Conservation (phyloP, 805 yeast species). For the Nakazawaea ishiwadae region DNA sequence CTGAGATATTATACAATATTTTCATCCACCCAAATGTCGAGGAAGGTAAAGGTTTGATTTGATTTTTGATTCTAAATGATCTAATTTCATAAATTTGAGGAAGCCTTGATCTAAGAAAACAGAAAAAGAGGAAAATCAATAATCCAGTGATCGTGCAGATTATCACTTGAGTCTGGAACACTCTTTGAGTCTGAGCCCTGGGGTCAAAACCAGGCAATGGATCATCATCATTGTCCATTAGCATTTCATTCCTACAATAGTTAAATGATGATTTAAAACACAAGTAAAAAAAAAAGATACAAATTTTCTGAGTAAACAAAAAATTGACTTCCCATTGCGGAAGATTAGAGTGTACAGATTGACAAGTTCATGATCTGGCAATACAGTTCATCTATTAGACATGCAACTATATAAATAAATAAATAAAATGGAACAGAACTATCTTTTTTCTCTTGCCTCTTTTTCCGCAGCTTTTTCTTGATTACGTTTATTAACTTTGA, state of each 20-base stretch:
- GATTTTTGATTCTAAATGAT: constrained; percentile 38
- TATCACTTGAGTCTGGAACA: constrained; percentile 49
- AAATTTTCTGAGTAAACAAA: no score
- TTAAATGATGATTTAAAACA: no score
- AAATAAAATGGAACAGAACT: no score
- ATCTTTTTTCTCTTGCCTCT: not conserved
- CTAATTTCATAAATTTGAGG: constrained; percentile 56
- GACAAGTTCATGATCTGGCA: no score
- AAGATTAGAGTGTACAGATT: no score
- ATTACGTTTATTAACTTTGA: constrained; percentile 4
- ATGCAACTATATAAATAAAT: no score
- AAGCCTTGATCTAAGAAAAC: constrained; percentile 46
- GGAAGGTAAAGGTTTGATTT: constrained; percentile 8
- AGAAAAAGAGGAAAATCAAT: constrained; percentile 41
- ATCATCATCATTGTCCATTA: constrained; percentile 15
- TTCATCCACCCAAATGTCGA: constrained; percentile 81
- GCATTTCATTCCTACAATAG: not conserved
- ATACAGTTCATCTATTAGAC: no score
- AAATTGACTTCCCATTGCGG: no score
- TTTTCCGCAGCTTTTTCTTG: not conserved
- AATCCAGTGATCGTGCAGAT: constrained; percentile 45
- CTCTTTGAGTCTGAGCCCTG: constrained; percentile 41
- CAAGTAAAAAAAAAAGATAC: no score
- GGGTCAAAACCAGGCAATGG: constrained; percentile 39
- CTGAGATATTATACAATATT: constrained; percentile 58